These are phyloP conservation scores for Hericium coralloides DNA, from an alignment of 768 basidiomycete genomes.

Conservation along the genomic window DNA sequence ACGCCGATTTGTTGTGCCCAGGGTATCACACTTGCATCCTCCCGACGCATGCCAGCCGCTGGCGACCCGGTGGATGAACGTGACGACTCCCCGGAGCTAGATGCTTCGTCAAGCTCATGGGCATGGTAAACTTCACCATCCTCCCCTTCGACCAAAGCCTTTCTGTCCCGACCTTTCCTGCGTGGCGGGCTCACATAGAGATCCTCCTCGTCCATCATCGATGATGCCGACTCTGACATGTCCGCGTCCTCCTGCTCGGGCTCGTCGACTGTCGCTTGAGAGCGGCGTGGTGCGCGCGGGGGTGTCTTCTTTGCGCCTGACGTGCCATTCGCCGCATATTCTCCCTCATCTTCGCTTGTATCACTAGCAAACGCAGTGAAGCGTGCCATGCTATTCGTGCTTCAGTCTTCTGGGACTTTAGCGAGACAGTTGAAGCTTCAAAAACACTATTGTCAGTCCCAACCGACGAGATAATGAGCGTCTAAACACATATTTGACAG, in stretches of 20 bases:
- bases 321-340: slow-evolving; percentile 1
- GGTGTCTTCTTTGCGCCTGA: neutral
- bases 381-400: slow-evolving; percentile 6
- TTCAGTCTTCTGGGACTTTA: no score
- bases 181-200: slow-evolving; percentile 20
- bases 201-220: slow-evolving; percentile 47
- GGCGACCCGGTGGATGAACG: slow-evolving; percentile 19
- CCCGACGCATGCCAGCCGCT: slow-evolving; percentile 14
- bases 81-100: slow-evolving; percentile 26
- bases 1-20: slow-evolving; percentile 70
- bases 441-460: no score
- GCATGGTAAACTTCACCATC: slow-evolving; percentile 1
- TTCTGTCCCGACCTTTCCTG: slow-evolving; percentile 10
- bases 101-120: slow-evolving; percentile 33
- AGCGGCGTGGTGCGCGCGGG: neutral
- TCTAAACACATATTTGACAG: no score
- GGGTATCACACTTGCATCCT: slow-evolving; percentile 47
- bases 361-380: slow-evolving; percentile 15
- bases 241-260: neutral
- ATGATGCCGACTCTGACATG: slow-evolving; percentile 21
- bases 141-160: neutral
- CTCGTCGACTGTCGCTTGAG: neutral
- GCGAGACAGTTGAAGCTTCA: no score
- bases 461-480: no score
- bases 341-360: slow-evolving; percentile 13